Conservation (phyloP, 805 yeast species). For the Candida mattraensis region DNA sequence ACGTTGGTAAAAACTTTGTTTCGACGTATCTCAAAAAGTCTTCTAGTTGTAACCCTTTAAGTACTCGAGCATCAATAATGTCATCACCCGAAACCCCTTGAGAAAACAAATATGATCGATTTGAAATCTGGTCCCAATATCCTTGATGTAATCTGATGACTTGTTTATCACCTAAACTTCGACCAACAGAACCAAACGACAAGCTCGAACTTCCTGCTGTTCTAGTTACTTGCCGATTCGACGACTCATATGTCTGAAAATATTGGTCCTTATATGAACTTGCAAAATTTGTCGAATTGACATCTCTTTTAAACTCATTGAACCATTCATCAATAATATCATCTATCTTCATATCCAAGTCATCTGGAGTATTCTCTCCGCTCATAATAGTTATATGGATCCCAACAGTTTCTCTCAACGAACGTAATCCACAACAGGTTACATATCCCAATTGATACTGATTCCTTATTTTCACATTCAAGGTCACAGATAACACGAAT, state of each 20-base stretch:
- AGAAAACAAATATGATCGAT: conserved; percentile 42
- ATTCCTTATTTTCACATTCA: conserved; percentile 49
- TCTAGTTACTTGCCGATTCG: conserved; percentile 16
- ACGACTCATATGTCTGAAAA: conserved; percentile 25
- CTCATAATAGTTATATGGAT: conserved; percentile 59
- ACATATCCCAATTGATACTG: conserved; percentile 63
- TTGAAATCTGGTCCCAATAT: conserved; percentile 50
- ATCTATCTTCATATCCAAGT: conserved; percentile 47
- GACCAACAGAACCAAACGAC: conserved; percentile 25
- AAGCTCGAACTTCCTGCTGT: conserved; percentile 27
- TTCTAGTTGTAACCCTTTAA: conserved; percentile 34
- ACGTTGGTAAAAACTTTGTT: conserved; percentile 35
- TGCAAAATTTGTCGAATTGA: conserved; percentile 37
- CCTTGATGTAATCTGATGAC: conserved; percentile 44
- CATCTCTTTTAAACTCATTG: conserved; percentile 26
- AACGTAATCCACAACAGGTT: conserved; percentile 55
- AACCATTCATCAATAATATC: conserved; percentile 47
- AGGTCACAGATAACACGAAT: conserved; percentile 43
- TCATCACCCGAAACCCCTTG: conserved; percentile 31
- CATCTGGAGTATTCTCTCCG: conserved; percentile 40
- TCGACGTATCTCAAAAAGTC: conserved; percentile 39
- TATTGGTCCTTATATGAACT: conserved; percentile 38
- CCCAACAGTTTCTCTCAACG: conserved; percentile 54
- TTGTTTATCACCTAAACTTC: conserved; percentile 20
- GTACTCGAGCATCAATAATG: conserved; percentile 32